Base-by-base conservation (phyloP, 148 eudicot species). In the Selenicereus undatus region DNA sequence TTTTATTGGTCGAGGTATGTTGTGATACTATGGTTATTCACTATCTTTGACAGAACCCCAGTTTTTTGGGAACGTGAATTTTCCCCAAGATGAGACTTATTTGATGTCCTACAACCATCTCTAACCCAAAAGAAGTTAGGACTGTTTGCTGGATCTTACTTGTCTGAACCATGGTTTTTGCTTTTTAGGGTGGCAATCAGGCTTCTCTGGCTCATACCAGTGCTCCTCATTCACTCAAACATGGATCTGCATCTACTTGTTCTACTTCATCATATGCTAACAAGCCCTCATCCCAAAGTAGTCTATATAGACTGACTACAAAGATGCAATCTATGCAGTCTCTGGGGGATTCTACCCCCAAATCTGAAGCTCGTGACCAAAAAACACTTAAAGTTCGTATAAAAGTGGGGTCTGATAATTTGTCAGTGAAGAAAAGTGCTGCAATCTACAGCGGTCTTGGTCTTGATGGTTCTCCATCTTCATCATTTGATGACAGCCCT, bases 381-480 rank as follows among this genome's bases (percentile, higher is more conserved):
- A 92, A 86, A 83, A 81, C 93, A 68, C 87, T 96, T 72, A 96
- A 89, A 87, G 92, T 96, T 84, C 89, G 97, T 36, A 87, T 96
- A 84, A 93, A 92, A 90, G 88, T 93, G 76, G 93, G 98, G 36
- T 85, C 93, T 45, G 97, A 93, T 81, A 89, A 92, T 79, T 84
- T 89, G 86, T 87, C 91, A 52, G 87, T 86, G 74, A 82, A 83
- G 79, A 92, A 89, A 84, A 96, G 89, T 86, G 89, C 94, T 85
- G 98, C 89, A 81, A 92, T 96, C 73, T 96, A 92, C 84, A 89
- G 83, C 86, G 99, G 98, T 78, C 99, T 93, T 79, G 99, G 98
- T 66, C 99, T 96, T 42, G 97, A 86, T 85, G 89, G 84, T 24
- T 95, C 99, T 73, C 98, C 99, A 18, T 84, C 99, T 39, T 86